Percentiles rank a stretch among this genome's conserved stretches.
phyloP scores from a whole-genome alignment of 2,329 filamentous ascomycete genomes.

The Pseudocercospora cruenta region DNA sequence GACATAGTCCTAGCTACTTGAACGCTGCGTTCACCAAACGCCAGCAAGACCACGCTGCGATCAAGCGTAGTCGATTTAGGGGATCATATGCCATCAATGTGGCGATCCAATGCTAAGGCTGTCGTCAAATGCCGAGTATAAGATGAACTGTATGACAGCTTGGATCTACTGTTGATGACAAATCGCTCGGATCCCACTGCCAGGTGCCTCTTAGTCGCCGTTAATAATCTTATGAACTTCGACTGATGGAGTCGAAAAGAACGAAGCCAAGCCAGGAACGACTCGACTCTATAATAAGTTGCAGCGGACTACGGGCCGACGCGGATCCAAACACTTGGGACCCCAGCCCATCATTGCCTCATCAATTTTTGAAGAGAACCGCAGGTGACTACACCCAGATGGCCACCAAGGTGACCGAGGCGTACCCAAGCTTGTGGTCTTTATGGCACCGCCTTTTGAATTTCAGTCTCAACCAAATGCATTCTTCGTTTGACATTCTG shows the following conservation, averaged over 20 bases:
- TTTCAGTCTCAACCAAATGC: no score
- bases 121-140: no score
- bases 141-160: neutral
- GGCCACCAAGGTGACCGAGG: no score
- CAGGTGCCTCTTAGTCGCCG: neutral
- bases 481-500: no score
- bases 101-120: no score
- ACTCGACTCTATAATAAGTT: neutral
- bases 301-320: no score
- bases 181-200: neutral
- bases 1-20: neutral
- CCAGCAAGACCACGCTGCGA: neutral
- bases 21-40: neutral
- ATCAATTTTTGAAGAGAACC: neutral
- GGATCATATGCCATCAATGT: neutral
- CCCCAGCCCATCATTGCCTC: no score
- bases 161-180: neutral
- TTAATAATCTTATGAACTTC: neutral
- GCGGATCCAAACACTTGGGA: no score
- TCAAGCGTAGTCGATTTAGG: neutral
- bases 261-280: neutral
- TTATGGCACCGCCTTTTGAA: no score
- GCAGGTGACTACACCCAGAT: no score
- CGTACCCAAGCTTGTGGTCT: no score
- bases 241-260: neutral